Percentiles rank a stretch among this genome's conserved stretches.
Conservation (phyloP, 345 rosid genomes). For the Lepidium aucheri region DNA sequence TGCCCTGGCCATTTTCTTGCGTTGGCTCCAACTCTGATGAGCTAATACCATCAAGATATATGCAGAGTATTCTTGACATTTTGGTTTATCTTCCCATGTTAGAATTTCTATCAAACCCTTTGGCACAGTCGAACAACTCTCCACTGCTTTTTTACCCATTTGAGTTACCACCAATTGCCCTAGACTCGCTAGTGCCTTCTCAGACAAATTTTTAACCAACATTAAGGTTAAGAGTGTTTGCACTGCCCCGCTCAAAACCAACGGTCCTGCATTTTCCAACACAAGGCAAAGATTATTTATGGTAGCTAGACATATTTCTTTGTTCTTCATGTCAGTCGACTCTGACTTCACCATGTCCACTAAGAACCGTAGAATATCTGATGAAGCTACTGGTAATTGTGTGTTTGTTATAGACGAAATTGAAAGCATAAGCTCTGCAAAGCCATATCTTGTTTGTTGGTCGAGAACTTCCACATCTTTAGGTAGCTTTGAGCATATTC, state of each 20-base stretch:
- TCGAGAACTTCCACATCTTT: constrained; percentile 33
- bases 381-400: constrained; percentile 37
- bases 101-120: constrained; percentile 60
- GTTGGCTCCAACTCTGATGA: constrained; percentile 63
- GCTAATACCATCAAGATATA: constrained; percentile 81
- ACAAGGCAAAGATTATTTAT: constrained; percentile 47
- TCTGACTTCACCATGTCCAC: constrained; percentile 41
- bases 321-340: constrained; percentile 37
- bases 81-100: constrained; percentile 84
- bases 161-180: constrained; percentile 69
- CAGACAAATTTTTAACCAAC: constrained; percentile 42
- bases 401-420: constrained; percentile 51
- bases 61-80: constrained; percentile 73
- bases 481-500: constrained; percentile 64
- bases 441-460: constrained; percentile 44
- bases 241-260: constrained; percentile 49
- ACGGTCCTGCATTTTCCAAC: constrained; percentile 54
- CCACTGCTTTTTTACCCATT: constrained; percentile 77
- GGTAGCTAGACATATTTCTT: constrained; percentile 49
- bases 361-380: constrained; percentile 46
- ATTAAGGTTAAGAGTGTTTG: constrained; percentile 39
- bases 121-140: constrained; percentile 45
- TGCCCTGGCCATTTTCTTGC: constrained; percentile 65
- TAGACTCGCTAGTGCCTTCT: constrained; percentile 63
- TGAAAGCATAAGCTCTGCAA: constrained; percentile 51